Base-by-base conservation (phyloP, 106 monocot genomes). In the Apostasia ramifera region DNA sequence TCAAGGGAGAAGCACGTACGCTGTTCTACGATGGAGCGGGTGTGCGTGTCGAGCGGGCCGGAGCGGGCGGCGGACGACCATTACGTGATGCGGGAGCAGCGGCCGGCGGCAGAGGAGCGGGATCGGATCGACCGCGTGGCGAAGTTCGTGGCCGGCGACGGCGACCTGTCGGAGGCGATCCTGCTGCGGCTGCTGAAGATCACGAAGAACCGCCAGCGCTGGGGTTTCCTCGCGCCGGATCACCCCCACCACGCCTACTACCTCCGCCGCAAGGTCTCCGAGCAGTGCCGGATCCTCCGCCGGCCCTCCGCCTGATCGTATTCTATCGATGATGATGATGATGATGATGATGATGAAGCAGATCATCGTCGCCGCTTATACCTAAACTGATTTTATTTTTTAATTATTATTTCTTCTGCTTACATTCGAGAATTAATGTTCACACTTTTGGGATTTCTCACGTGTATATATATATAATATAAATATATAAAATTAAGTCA, bases 241-340 rank as follows among this genome's bases (percentile, higher is more conserved):
- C 81, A 88, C 60, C 88, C 84, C 6, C 78, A 81, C 68, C 79
- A 88, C 59, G 1, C 70, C 0, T 88, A 88, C 70, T 88, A 84
- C 58, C 49, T 76, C 43, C 60, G 55, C 51, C 79, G 81, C 53
- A 84, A 79, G 74, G 60, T 84, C 66, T 79, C 84, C 51, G 88
- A 82, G 81, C 88, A 71, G n/a, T 85, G 85, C 72, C 66, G 85
- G 5, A 26, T 15, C 61, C 55, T 80, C 68, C 67, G 68, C 50
- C 69, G 38, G 5, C 59, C 3, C 13, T 12, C 55, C 13, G 8
- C 55, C 55, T 26, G 26, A 26, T 26, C 26, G 26, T 26, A 26
- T 26, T 26, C 26, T 26, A 26, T 26, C 0, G 26, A 26, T 26
- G 26, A 26, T 26, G 26, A 26, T 26, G 26, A 26, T 26, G 26